A percentile compares a stretch with the other conserved stretches of the same genome.
These are phyloP conservation scores for Saussurea involucrata DNA, from an alignment of 129 eudicot genomes.

Conservation along the genomic window DNA sequence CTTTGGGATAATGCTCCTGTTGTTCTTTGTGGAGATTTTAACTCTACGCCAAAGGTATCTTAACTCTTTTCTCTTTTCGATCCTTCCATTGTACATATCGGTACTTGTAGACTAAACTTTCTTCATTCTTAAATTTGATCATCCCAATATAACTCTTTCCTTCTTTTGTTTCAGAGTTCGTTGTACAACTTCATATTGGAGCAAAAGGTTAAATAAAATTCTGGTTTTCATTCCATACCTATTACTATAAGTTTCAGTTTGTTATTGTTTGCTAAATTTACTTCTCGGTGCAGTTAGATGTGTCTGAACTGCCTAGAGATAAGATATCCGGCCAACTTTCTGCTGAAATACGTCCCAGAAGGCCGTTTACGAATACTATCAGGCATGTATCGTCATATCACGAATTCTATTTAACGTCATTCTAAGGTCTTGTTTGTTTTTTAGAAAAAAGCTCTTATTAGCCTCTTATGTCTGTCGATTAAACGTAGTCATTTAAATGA, in stretches of 20 bases:
- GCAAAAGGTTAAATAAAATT: slow-evolving; percentile 51
- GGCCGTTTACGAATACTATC: slow-evolving; percentile 34
- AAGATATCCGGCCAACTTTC: slow-evolving; percentile 85
- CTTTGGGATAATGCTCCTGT: slow-evolving; percentile 97
- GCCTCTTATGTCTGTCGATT: too few relatives aligned
- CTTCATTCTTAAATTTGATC: neutral
- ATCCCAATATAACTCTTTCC: slow-evolving; percentile 4
- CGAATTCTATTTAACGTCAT: neutral
- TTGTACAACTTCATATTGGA: slow-evolving; percentile 72
- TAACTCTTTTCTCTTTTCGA: neutral
- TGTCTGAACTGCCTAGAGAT: slow-evolving; percentile 74
- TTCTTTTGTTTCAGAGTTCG: slow-evolving; percentile 65
- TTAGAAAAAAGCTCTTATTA: too few relatives aligned
- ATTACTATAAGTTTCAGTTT: neutral
- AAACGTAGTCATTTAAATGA: too few relatives aligned
- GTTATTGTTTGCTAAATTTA: slow-evolving; percentile 7
- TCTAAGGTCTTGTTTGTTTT: too few relatives aligned
- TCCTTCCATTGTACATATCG: neutral
- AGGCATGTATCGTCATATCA: slow-evolving; percentile 35
- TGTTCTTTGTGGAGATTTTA: slow-evolving; percentile 94
- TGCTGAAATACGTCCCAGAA: slow-evolving; percentile 53
- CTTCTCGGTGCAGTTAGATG: slow-evolving; percentile 53
- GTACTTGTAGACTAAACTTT: slow-evolving; percentile 6
- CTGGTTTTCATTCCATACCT: slow-evolving; percentile 12
- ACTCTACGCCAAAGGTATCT: slow-evolving; percentile 87